Base-by-base conservation (phyloP, 495 filamentous ascomycete genomes). In the Evansstolkia leycettana region DNA sequence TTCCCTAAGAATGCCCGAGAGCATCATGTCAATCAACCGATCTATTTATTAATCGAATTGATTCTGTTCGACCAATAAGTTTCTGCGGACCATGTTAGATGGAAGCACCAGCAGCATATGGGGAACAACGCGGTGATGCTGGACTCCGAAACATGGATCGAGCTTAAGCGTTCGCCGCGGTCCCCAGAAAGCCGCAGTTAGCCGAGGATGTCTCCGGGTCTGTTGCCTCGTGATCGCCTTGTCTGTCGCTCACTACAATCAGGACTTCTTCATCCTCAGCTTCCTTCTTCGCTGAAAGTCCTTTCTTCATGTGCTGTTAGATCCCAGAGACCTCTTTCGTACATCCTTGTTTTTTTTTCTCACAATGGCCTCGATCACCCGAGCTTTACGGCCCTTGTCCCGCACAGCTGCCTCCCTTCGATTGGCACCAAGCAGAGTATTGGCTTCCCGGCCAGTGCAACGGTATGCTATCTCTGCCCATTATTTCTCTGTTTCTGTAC, bases 311-410 rank as follows among this genome's bases (percentile, higher is more conserved):
- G 10, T 29, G 14, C 28, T 29, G 28, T 5, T 29, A 29, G 28
- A 29, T 6, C 4, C 28, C 20, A 23, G 5, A 5, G 11, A 29
- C 3, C 28, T 12, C 28, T 29, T 29, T 5, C 5, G 4, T 29
- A 6, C 11, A n/a, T 6, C 17, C 17, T 18, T 23, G 17, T 37
- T 16, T 24, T 12, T 4, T 29, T 28, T 32, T 39, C 33, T 41
- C 43, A 56, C 42, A 17, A 88, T 88, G 82, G 74, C 80, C 37
- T 79, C 82, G 26, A 66, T 89, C 44, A 58, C 70, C 28, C 75
- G 75, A 50, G 67, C 70, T 10, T 56, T 88, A 50, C 70, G 81
- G 42, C 80, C 83, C 29, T 67, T 80, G 47, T 68, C 76, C 43
- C 77, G 75, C 46, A 69, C 75, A 42, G 50, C 57, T 28, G 48